Evolutionary conservation across 225 moss, liverwort and hornwort species (phyloP).

Genomic region (Straminergon stramineum): DNA sequence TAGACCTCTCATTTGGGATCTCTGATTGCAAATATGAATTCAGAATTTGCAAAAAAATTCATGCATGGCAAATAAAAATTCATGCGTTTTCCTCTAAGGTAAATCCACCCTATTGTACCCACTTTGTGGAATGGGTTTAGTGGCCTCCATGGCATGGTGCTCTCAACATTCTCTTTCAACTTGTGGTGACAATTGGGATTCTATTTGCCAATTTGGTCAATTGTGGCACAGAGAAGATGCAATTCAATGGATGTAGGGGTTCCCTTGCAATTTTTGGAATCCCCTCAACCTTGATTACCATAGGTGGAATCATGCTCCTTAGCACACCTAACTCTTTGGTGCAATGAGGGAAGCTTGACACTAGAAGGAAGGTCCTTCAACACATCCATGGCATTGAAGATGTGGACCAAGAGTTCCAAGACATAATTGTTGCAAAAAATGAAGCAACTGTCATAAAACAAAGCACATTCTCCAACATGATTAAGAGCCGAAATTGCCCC

Average conservation of each 20-base stretch:
- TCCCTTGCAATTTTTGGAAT: neutral
- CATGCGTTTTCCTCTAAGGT: too few species aligned
- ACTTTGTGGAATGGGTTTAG: too few species aligned
- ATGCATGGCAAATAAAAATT: too few species aligned
- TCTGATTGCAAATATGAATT: too few species aligned
- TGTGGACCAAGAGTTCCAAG: neutral
- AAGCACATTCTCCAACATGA: neutral
- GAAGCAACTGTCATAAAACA: accelerated
- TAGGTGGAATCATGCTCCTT: neutral
- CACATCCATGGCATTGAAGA: neutral
- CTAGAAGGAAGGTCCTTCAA: neutral
- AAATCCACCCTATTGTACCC: too few species aligned
- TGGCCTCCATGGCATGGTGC: too few species aligned
- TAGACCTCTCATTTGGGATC: too few species aligned
- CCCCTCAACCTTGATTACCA: neutral
- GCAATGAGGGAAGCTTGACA: neutral
- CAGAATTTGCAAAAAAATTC: too few species aligned
- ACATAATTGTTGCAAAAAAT: neutral
- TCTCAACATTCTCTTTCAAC: neutral
- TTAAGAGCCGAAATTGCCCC: accelerated
- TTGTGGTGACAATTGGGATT: neutral
- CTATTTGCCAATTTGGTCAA: neutral
- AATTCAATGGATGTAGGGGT: neutral
- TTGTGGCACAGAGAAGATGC: neutral
- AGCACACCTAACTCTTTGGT: neutral